A percentile compares a stretch with the other conserved stretches of the same genome.
Evolutionary conservation across 495 filamentous ascomycete genomes (phyloP).

Genomic region (Hyaloscypha finlandica): DNA sequence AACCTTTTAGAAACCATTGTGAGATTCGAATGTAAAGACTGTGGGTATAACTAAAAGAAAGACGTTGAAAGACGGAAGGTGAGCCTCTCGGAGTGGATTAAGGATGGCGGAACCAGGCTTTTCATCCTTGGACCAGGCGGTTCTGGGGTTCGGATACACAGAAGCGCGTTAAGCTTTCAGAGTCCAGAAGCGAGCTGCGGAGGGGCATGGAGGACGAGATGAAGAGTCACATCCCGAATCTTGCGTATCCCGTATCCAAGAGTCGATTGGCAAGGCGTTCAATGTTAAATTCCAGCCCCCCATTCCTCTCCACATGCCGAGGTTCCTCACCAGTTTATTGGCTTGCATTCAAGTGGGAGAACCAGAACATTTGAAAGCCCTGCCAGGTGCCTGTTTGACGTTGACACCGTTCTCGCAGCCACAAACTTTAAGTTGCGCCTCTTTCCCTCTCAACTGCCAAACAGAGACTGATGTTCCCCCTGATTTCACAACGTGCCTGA

Average conservation of each 20-base stretch:
- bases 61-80: not conserved
- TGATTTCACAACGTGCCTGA: not conserved
- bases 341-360: not conserved
- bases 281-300: not conserved
- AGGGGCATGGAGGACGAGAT: not conserved
- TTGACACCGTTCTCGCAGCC: not conserved
- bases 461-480: not conserved
- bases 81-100: not conserved
- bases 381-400: too few species aligned
- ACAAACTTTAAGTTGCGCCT: not conserved
- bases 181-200: not conserved
- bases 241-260: not conserved
- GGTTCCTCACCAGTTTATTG: not conserved
- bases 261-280: not conserved
- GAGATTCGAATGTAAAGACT: not conserved
- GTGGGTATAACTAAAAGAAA: not conserved
- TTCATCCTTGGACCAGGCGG: not conserved
- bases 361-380: not conserved
- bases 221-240: not conserved
- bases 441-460: not conserved
- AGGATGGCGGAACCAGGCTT: not conserved
- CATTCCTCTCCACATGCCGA: not conserved
- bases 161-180: not conserved
- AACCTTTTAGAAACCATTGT: not conserved
- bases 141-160: not conserved